phyloP scores from a whole-genome alignment of 768 basidiomycete species.

The Pulveroboletus sp. region DNA sequence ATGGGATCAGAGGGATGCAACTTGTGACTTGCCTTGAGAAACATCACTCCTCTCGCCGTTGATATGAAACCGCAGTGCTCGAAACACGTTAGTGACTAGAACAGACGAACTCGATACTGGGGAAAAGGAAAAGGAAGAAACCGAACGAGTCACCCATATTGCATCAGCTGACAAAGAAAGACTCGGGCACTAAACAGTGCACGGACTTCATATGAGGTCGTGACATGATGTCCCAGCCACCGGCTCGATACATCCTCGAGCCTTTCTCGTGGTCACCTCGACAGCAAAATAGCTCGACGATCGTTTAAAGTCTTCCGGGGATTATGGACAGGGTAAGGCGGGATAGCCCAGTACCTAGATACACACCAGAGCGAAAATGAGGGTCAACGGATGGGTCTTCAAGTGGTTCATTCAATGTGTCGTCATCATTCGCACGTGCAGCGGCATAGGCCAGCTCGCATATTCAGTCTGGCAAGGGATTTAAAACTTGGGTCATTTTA shows the following conservation, averaged over 20 bases:
- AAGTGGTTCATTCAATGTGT: constrained; percentile 18
- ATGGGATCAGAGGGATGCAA: neutral
- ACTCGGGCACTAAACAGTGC: too few relatives aligned
- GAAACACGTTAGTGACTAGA: too few relatives aligned
- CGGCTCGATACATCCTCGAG: constrained; percentile 54
- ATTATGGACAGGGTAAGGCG: constrained; percentile 83
- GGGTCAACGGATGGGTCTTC: constrained; percentile 71
- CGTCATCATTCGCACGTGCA: constrained; percentile 30
- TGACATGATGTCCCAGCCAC: constrained; percentile 72
- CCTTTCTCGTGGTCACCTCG: constrained; percentile 77
- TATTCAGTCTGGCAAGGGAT: constrained; percentile 72
- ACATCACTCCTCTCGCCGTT: constrained; percentile 42
- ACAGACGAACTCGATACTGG: too few relatives aligned
- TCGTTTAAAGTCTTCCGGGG: constrained; percentile 73
- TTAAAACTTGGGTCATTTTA: neutral
- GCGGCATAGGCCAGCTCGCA: constrained; percentile 61
- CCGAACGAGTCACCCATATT: too few relatives aligned
- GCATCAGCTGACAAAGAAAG: too few relatives aligned
- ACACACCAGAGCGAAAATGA: constrained; percentile 91
- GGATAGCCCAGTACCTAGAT: constrained; percentile 84
- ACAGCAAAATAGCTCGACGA: constrained; percentile 90
- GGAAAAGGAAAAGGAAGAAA: too few relatives aligned
- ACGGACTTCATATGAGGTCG: too few relatives aligned
- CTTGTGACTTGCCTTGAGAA: constrained; percentile 38
- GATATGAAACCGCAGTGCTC: too few relatives aligned